Evolutionary conservation across 2,329 filamentous ascomycete genomes (phyloP).

Genomic region (Westerdykella aurantiaca): DNA sequence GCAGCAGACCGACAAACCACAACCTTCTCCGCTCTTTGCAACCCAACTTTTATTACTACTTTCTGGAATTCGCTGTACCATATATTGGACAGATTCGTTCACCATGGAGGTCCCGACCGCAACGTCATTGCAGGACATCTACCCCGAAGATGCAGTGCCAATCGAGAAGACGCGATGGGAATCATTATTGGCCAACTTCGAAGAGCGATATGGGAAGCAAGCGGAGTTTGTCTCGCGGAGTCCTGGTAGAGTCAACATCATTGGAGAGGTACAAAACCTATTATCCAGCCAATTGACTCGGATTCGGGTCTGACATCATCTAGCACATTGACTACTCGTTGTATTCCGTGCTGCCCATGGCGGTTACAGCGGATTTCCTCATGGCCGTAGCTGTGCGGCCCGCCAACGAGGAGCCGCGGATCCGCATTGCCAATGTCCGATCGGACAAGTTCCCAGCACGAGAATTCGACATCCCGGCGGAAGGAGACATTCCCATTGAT

Average conservation of each 20-base stretch:
- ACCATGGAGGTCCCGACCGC: constrained; percentile 63
- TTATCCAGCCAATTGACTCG: not conserved
- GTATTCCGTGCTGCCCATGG: constrained; percentile 93
- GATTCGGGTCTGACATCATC: constrained; percentile 10
- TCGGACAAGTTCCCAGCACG: constrained; percentile 67
- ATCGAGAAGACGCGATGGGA: constrained; percentile 71
- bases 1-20: not conserved
- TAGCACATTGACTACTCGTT: constrained; percentile 95
- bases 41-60: not conserved
- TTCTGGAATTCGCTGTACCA: not conserved
- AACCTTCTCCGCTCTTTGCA: not conserved
- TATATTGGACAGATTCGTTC: not conserved
- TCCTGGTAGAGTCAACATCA: constrained; percentile 93
- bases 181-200: constrained; percentile 64
- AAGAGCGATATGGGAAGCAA: constrained; percentile 60
- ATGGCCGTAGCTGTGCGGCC: constrained; percentile 66
- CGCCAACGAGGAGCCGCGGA: constrained; percentile 50
- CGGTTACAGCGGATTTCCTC: constrained; percentile 84
- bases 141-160: constrained; percentile 65
- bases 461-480: constrained; percentile 65
- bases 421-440: constrained; percentile 77
- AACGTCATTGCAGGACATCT: constrained; percentile 72
- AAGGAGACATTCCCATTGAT: constrained; percentile 62
- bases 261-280: constrained; percentile 62
- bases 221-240: constrained; percentile 83